phyloP scores from a whole-genome alignment of 805 yeast species.

The Metschnikowia lachancei region DNA sequence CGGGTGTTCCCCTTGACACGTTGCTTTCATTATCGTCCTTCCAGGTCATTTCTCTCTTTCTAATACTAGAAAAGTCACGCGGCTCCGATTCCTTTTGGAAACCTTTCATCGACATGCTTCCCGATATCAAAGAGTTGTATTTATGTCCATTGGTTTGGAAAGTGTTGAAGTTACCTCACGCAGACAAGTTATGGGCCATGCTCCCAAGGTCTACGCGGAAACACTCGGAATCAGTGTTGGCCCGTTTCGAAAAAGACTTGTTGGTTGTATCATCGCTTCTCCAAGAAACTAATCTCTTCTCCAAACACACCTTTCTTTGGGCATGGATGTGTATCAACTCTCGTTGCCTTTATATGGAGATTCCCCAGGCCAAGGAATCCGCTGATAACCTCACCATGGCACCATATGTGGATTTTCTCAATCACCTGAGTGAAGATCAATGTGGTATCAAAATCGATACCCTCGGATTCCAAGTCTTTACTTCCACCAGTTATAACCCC shows the following conservation, averaged over 20 bases:
- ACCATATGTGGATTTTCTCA: slow-evolving; percentile 85
- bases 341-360: slow-evolving; percentile 78
- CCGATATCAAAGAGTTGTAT: slow-evolving; percentile 50
- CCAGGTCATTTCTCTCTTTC: slow-evolving; percentile 54
- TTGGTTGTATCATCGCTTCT: slow-evolving; percentile 28
- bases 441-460: slow-evolving; percentile 48
- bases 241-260: slow-evolving; percentile 48
- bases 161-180: slow-evolving; percentile 25
- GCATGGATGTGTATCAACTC: slow-evolving; percentile 89
- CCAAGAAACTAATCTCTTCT: slow-evolving; percentile 11
- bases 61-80: slow-evolving; percentile 45
- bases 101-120: slow-evolving; percentile 66
- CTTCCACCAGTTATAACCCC: slow-evolving; percentile 26
- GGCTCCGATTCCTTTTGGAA: slow-evolving; percentile 54
- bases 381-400: slow-evolving; percentile 83
- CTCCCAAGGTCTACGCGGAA: slow-evolving; percentile 45
- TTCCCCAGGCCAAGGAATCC: slow-evolving; percentile 50
- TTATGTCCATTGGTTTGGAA: slow-evolving; percentile 67
- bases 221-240: slow-evolving; percentile 42
- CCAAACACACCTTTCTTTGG: slow-evolving; percentile 47
- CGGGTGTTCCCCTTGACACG: slow-evolving; percentile 27
- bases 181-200: slow-evolving; percentile 28
- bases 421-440: slow-evolving; percentile 60
- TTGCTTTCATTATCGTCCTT: slow-evolving; percentile 51
- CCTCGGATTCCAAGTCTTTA: slow-evolving; percentile 53